Conservation (phyloP, 139 green algal species). For the Prasinococcaceae sp. region DNA sequence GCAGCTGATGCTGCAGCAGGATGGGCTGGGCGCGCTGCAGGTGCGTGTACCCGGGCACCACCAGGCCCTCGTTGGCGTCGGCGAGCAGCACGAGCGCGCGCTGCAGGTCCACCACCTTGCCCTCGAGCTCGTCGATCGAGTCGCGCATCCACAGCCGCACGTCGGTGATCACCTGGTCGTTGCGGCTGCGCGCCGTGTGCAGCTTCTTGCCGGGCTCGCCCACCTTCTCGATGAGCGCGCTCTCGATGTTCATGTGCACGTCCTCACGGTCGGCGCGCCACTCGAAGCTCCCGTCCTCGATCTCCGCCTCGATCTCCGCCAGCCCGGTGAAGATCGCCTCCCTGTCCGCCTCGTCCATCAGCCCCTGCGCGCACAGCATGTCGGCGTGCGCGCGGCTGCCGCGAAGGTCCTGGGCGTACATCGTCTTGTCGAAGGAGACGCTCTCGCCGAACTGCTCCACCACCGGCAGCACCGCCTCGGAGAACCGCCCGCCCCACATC, state of each 20-base stretch:
- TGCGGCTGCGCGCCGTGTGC: conserved; percentile 86
- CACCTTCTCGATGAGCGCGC: conserved; percentile 20
- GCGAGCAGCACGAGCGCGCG: conserved; percentile 18
- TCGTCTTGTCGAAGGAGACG: conserved; percentile 24
- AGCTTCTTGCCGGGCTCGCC: conserved; percentile 70
- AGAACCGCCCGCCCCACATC: conserved; percentile 28
- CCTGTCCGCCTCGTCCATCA: conserved; percentile 20
- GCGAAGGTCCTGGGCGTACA: conserved; percentile 21
- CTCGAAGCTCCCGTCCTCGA: conserved; percentile 19
- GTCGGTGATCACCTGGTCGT: conserved; percentile 97
- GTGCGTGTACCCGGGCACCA: conserved; percentile 49
- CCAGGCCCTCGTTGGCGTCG: conserved; percentile 11
- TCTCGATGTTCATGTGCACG: conserved; percentile 30
- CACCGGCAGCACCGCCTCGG: conserved; percentile 19
- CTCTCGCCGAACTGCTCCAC: conserved; percentile 23
- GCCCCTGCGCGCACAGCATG: conserved; percentile 23
- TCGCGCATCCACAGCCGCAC: conserved; percentile 79
- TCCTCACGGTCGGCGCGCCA: conserved; percentile 24
- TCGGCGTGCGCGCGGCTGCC: conserved; percentile 19
- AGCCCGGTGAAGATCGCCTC: conserved; percentile 24
- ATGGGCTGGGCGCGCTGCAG: conserved; percentile 89
- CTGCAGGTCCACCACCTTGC: conserved; percentile 59
- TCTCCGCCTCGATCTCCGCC: conserved; percentile 11
- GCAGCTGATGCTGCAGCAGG: conserved; percentile 86
- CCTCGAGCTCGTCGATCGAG: conserved; percentile 58